Evolutionary conservation across 2,329 filamentous ascomycete species (phyloP).

Genomic region (Claviceps monticola): DNA sequence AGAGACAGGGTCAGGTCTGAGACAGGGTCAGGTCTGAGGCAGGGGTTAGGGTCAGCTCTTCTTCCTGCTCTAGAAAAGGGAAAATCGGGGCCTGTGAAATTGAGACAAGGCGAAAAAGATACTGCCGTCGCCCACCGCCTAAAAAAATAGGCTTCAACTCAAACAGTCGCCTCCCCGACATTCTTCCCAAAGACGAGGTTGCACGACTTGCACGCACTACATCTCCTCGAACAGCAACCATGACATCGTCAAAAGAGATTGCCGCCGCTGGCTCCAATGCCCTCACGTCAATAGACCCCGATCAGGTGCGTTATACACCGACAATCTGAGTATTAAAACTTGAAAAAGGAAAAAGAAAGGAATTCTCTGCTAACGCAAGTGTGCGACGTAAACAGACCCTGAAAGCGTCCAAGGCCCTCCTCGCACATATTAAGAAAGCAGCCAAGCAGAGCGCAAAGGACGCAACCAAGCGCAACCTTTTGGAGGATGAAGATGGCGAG

Average conservation of each 20-base stretch:
- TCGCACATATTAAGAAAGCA: conserved; percentile 46
- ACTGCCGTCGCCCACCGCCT: conserved; percentile 15
- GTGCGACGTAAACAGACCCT: conserved; percentile 28
- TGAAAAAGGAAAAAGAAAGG: background rate
- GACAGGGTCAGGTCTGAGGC: too few relatives aligned
- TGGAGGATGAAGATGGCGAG: conserved; percentile 30
- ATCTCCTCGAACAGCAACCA: conserved; percentile 12
- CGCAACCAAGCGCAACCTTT: conserved; percentile 41
- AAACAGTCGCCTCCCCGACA: conserved; percentile 9
- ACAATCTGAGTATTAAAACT: background rate
- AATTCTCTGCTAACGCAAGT: background rate
- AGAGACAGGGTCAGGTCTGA: too few relatives aligned
- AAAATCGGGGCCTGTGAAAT: conserved; percentile 10
- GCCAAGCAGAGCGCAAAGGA: conserved; percentile 31
- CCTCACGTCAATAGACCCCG: conserved; percentile 23
- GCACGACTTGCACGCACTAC: background rate
- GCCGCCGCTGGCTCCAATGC: conserved; percentile 18
- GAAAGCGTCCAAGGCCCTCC: conserved; percentile 48
- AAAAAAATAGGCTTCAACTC: conserved; percentile 4
- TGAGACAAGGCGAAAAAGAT: background rate
- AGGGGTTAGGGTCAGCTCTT: too few relatives aligned
- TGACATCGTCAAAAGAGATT: conserved; percentile 29
- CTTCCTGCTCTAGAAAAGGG: too few relatives aligned
- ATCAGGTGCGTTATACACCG: conserved; percentile 21
- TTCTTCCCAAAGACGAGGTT: background rate